phyloP scores from a whole-genome alignment of 208 protist genomes.

The Trypanosomatidae sp. region DNA sequence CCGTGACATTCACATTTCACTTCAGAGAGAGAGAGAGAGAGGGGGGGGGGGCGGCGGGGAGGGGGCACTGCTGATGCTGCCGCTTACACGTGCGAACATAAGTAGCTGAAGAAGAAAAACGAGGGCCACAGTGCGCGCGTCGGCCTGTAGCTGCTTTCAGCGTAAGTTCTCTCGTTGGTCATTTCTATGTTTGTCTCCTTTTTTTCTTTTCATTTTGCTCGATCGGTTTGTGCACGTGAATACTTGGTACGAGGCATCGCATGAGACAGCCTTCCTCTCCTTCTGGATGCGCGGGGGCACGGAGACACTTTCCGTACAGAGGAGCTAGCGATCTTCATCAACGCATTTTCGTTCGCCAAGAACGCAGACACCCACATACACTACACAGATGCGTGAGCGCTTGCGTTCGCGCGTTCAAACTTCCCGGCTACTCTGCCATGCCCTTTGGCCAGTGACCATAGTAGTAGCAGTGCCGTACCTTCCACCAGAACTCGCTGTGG shows the following conservation, averaged over 20 bases:
- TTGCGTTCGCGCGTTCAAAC: not conserved
- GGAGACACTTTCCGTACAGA: too few species aligned
- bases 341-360: not conserved
- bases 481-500: constrained; percentile 91
- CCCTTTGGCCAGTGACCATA: constrained; percentile 92
- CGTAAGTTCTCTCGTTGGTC: not conserved
- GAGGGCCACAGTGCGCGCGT: not conserved
- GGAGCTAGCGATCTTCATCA: too few species aligned
- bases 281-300: not conserved
- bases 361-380: not conserved
- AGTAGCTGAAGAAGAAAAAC: not conserved
- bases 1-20: not conserved
- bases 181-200: not conserved
- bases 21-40: not conserved
- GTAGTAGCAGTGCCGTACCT: constrained; percentile 77
- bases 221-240: not conserved
- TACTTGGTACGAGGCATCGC: not conserved
- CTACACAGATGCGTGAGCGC: not conserved
- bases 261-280: not conserved
- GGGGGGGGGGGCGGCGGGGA: too few species aligned
- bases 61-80: not conserved
- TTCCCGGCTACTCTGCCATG: constrained; percentile 51
- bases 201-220: not conserved
- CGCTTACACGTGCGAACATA: not conserved
- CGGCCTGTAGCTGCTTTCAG: not conserved